Evolutionary conservation across 352 stramenopile genomes (phyloP), one percentile per base, ranked within the genome.

Genomic region (Phytopythium delawarense): DNA sequence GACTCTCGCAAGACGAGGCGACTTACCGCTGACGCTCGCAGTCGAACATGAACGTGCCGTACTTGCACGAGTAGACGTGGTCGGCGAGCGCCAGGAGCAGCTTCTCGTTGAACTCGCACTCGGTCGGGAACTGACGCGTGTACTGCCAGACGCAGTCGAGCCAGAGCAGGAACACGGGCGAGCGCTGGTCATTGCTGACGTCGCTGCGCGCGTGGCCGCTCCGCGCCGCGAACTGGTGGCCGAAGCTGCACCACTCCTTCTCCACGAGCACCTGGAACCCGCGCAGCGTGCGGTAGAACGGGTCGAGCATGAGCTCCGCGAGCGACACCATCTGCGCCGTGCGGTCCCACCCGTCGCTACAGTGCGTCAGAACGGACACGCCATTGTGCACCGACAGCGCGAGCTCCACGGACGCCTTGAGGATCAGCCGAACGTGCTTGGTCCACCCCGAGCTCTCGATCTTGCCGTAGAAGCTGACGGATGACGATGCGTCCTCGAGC

Each of bases 191-290:
- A 61, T 99, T 88, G 16, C 52, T 71, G 7, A 72, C 88, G 54
- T 98, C 92, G 51, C 74, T 88, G 28, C 81, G 86, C 28, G 93
- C 96, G 65, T 99, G 96, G 37, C 95, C 97, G 64, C 85, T 96
- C 16, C 98, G 83, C 16, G 90, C 74, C 18, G 96, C 90, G 63
- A 99, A 99, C 34, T 98, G 94, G 81, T 99, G 97, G 4, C 98
- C 98, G 73, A 99, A 99, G 37, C 80, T 89, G 70, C 97, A 97
- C 92, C 98, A 99, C 58, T 99, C 98, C 69, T 99, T 99, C 79
- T 99, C 97, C 18, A 99, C 87, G 12, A 99, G 79, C 18, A 78
- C 67, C 56, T 93, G 87, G 62, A 99, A 99, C 3, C 98, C 98
- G 37, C 92, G 80, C n/a, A 98, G 66, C 9, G 98, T 99, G 40